Evolutionary conservation across 2,329 filamentous ascomycete species (phyloP).

Genomic region (Alternaria sp.): DNA sequence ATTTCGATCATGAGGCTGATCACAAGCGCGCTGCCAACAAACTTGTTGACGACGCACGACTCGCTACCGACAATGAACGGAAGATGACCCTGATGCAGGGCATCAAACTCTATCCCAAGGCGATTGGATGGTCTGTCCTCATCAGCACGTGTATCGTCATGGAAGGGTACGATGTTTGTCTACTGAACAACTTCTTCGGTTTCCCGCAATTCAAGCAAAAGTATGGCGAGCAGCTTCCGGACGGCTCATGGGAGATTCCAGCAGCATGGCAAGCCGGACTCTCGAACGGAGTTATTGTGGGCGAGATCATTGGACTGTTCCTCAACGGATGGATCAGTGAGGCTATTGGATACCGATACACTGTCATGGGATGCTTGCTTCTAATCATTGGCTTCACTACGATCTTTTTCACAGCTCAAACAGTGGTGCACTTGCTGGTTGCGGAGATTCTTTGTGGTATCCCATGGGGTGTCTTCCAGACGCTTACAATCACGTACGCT

Average conservation of each 20-base stretch:
- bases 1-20: slow-evolving; percentile 23
- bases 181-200: slow-evolving; percentile 81
- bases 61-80: slow-evolving; percentile 59
- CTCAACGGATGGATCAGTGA: slow-evolving; percentile 59
- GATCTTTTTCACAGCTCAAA: slow-evolving; percentile 61
- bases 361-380: slow-evolving; percentile 56
- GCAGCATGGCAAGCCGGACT: slow-evolving; percentile 59
- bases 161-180: slow-evolving; percentile 86
- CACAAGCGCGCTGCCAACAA: slow-evolving; percentile 43
- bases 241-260: slow-evolving; percentile 55
- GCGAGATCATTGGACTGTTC: slow-evolving; percentile 58
- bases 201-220: slow-evolving; percentile 59
- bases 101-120: slow-evolving; percentile 84
- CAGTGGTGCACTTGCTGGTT: slow-evolving; percentile 54
- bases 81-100: slow-evolving; percentile 72
- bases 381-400: slow-evolving; percentile 56
- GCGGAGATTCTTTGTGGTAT: slow-evolving; percentile 60
- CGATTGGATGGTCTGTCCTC: slow-evolving; percentile 81
- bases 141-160: slow-evolving; percentile 93
- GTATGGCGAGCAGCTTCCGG: slow-evolving; percentile 53
- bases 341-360: slow-evolving; percentile 57
- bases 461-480: slow-evolving; percentile 60
- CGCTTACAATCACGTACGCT: slow-evolving; percentile 60
- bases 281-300: slow-evolving; percentile 58
- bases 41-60: slow-evolving; percentile 54